Conservation (phyloP, 2,329 filamentous ascomycete species). For the Fusarium sp. region DNA sequence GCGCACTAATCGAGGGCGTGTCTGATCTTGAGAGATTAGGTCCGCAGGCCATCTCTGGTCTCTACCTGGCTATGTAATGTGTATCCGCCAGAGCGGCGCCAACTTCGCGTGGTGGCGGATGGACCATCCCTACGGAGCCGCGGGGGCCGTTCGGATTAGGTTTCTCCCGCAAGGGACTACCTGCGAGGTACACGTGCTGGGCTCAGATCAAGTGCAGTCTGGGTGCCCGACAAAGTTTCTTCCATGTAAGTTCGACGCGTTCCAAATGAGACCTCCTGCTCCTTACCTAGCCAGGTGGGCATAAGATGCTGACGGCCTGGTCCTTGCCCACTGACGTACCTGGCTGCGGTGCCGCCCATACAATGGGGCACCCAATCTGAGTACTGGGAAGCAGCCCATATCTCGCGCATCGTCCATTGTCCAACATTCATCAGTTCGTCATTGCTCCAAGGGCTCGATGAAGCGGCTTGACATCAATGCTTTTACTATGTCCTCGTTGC, state of each 20-base stretch:
- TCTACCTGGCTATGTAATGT: constrained; percentile 23
- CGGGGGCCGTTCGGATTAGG: constrained; percentile 26
- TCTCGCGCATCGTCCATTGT: constrained; percentile 27
- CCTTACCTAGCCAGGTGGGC: neutral
- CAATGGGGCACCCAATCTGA: constrained; percentile 37
- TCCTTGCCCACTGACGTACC: constrained; percentile 41
- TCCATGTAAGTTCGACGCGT: constrained; percentile 6
- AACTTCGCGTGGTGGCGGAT: constrained; percentile 41
- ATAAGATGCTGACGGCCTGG: constrained; percentile 14
- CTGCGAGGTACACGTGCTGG: constrained; percentile 10
- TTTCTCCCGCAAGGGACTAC: constrained; percentile 6
- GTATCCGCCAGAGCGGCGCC: constrained; percentile 39
- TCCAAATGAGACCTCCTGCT: neutral
- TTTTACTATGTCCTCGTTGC: neutral
- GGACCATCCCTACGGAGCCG: constrained; percentile 33
- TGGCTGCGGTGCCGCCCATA: constrained; percentile 39
- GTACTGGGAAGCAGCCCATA: constrained; percentile 23
- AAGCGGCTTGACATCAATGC: neutral
- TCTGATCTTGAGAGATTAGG: constrained; percentile 44
- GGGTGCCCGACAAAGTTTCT: constrained; percentile 2
- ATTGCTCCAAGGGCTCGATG: neutral
- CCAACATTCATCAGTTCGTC: constrained; percentile 8
- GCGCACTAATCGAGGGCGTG: constrained; percentile 42
- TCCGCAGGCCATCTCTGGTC: constrained; percentile 38
- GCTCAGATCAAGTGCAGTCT: neutral